Base-by-base conservation (phyloP, 2,329 filamentous ascomycete genomes). In the Hymenoscyphus fructigenus region DNA sequence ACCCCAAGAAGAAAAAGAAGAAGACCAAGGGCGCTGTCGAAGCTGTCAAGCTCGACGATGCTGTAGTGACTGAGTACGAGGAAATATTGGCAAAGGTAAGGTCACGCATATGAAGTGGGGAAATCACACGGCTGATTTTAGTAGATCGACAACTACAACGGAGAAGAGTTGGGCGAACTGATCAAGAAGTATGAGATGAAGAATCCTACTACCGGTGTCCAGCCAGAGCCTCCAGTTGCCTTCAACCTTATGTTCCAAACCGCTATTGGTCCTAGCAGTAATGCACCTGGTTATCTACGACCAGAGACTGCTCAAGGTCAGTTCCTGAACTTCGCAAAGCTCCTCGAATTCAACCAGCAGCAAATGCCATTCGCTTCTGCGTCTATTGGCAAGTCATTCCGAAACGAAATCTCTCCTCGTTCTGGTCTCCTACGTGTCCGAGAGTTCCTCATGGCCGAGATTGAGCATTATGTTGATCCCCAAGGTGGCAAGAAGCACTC, bases 191-290 rank as follows among this genome's bases (percentile, higher is more conserved):
- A 95, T 79, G 88, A 97, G 70, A 90, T 99, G 78, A 91, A 87
- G 80, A 97, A 96, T 80, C 93, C 94, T 32, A 84, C 85, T 60
- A 96, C 91, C 71, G 90, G 88, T 71, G 86, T 88, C 67, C 86
- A 91, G 72, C 88, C 96, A 44, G 85, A 87, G 32, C 89, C 91
- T 34, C 95, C 95, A 3, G 90, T 96, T 60, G 84, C 92, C 53
- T 97, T 98, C 86, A 99, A 99, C 81, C 88, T 99, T 75, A 99
- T 99, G 95, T 99, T 98, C 84, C 90, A 94, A 79, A 97, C 94
- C 53, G 84, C 91, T 41, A 98, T 99, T 76, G 95, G 95, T 67
- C 93, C 94, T 64, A 96, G 91, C 81, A 91, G 91, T 78, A 93
- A 96, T 76, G 83, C 91, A 68, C 87, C 91, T 58, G 93, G 92